Evolutionary conservation across 2,329 filamentous ascomycete genomes (phyloP).

Genomic region (Aureobasidium subglaciale): DNA sequence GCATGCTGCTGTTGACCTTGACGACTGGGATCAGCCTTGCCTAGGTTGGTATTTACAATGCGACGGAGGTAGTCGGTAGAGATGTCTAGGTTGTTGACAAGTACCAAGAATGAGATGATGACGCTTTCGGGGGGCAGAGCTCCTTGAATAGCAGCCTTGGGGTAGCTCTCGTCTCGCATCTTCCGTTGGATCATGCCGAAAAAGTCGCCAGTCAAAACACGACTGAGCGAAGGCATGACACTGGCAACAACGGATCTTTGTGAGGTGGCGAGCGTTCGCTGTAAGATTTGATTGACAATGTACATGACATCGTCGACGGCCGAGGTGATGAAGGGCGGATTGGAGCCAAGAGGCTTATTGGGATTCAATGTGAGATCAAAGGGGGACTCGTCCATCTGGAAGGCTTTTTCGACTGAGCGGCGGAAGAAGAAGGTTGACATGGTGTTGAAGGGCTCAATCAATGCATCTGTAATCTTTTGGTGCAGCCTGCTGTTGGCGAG

Average conservation of each 20-base stretch:
- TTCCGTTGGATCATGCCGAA: constrained; percentile 95
- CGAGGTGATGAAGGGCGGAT: constrained; percentile 85
- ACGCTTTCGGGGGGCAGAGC: constrained; percentile 80
- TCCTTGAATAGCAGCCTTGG: constrained; percentile 68
- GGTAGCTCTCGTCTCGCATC: constrained; percentile 95
- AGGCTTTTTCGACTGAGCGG: constrained; percentile 91
- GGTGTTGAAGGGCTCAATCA: constrained; percentile 75
- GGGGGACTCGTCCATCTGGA: constrained; percentile 89
- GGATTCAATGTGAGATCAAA: constrained; percentile 69
- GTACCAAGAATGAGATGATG: constrained; percentile 80
- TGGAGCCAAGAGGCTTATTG: constrained; percentile 63
- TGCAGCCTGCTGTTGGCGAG: constrained; percentile 71
- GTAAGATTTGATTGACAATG: constrained; percentile 86
- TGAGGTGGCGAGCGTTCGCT: constrained; percentile 78
- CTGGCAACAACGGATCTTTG: constrained; percentile 70
- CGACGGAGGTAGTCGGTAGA: constrained; percentile 84
- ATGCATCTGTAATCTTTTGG: constrained; percentile 67
- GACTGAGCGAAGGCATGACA: constrained; percentile 69
- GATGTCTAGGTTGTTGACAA: constrained; percentile 93
- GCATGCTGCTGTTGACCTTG: constrained; percentile 30
- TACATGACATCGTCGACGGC: constrained; percentile 99
- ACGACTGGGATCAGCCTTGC: constrained; percentile 18
- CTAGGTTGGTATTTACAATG: constrained; percentile 67
- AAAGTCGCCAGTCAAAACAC: constrained; percentile 82
- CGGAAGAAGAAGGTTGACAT: constrained; percentile 98